Conservation (phyloP, 2,329 filamentous ascomycete species). For the Ophiosphaerella herpotricha region DNA sequence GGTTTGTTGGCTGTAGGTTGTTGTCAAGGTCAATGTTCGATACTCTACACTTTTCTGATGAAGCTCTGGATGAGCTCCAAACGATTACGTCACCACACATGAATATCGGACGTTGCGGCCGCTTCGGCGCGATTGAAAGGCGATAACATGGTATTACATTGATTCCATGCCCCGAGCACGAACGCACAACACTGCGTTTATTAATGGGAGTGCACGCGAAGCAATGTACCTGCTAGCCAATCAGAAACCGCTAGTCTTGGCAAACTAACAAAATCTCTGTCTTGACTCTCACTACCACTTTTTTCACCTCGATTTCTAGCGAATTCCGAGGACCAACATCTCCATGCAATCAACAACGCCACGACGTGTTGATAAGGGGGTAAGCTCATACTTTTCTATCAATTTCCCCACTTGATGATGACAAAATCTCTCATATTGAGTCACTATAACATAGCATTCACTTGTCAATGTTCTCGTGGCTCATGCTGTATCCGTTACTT, state of each 20-base stretch:
- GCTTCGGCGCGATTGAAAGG: too few species aligned
- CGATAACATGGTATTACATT: not conserved
- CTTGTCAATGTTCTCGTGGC: conserved; percentile 33
- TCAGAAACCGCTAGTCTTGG: not conserved
- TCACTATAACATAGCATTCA: conserved; percentile 33
- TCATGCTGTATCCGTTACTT: conserved; percentile 40
- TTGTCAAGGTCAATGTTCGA: not conserved
- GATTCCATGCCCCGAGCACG: not conserved
- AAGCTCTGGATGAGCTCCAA: conserved; percentile 1
- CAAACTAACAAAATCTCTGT: not conserved
- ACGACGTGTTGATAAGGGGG: not conserved
- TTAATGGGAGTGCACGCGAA: too few species aligned
- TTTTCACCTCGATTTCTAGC: conserved; percentile 1
- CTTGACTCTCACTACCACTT: not conserved
- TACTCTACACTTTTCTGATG: not conserved
- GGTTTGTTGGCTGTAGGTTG: not conserved
- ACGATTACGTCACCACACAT: conserved; percentile 3
- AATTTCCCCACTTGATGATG: conserved; percentile 24
- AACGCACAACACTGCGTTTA: too few species aligned
- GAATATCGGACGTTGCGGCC: too few species aligned
- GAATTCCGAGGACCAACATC: not conserved
- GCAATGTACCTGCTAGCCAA: not conserved
- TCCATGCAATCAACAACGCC: conserved; percentile 2
- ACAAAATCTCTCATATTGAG: conserved; percentile 33
- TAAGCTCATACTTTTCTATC: not conserved